Conservation (phyloP, 345 rosid genomes). For the Rhodamnia rubescens region DNA sequence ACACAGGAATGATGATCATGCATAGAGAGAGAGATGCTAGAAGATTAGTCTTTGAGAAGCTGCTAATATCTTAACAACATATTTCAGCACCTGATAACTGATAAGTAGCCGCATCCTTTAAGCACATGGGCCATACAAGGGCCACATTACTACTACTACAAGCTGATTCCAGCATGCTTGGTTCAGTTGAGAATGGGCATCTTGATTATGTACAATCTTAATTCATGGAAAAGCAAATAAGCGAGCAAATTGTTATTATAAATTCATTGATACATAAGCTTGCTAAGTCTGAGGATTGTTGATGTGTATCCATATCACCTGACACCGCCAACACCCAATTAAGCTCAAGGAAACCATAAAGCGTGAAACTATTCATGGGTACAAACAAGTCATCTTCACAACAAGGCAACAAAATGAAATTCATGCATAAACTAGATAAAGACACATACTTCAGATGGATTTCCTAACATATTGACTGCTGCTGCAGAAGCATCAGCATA, state of each 20-base stretch:
- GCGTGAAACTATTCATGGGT: background rate
- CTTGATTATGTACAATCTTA: background rate
- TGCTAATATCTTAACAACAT: background rate
- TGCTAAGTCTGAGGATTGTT: background rate
- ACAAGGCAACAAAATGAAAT: background rate
- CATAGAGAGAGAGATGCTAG: background rate
- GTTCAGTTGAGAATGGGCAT: background rate
- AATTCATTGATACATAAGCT: background rate
- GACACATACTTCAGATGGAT: constrained; percentile 56
- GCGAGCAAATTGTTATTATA: background rate
- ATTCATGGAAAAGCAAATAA: background rate
- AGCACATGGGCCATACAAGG: background rate
- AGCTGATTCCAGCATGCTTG: background rate
- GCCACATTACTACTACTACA: background rate
- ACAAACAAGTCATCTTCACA: background rate
- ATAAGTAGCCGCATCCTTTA: background rate
- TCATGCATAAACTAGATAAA: background rate
- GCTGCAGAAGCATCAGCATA: constrained; percentile 64
- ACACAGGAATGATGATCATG: background rate
- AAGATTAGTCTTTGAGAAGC: background rate
- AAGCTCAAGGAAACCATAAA: background rate
- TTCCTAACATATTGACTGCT: constrained; percentile 45
- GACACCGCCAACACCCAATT: background rate
- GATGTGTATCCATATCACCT: background rate
- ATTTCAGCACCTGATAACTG: background rate